These are phyloP conservation scores for Phytophthora aleatoria DNA, from an alignment of 352 stramenopile genomes.

Conservation along the genomic window DNA sequence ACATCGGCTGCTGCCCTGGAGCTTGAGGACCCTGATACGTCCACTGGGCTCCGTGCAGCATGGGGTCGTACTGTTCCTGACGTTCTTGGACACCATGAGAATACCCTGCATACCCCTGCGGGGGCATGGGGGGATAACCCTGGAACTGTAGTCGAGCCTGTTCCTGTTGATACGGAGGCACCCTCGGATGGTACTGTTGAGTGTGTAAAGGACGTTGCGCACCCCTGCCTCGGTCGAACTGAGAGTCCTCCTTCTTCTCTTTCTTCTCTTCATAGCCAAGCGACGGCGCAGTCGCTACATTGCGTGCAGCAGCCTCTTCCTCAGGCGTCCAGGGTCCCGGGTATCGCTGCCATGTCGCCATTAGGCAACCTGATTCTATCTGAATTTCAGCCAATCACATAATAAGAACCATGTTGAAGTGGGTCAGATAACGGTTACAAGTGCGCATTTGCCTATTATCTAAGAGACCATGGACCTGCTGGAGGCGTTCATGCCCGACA, in stretches of 20 bases:
- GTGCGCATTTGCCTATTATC: not conserved
- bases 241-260: conserved; percentile 4
- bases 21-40: conserved; percentile 7
- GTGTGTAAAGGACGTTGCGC: conserved; percentile 11
- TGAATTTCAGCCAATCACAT: conserved; percentile 11
- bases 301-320: conserved; percentile 4
- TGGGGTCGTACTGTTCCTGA: conserved; percentile 1
- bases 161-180: conserved; percentile 10
- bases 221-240: conserved; percentile 1
- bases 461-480: conserved; percentile 52
- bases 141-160: conserved; percentile 7
- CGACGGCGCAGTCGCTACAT: conserved; percentile 16
- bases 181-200: conserved; percentile 1
- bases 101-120: conserved; percentile 12
- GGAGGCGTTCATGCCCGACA: conserved; percentile 68
- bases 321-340: conserved; percentile 7
- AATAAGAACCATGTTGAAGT: conserved; percentile 12
- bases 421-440: conserved; percentile 6
- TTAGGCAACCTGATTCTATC: conserved; percentile 1
- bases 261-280: conserved; percentile 3
- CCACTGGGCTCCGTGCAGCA: conserved; percentile 7
- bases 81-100: not conserved
- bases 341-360: conserved; percentile 31
- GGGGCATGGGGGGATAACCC: conserved; percentile 5
- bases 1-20: conserved; percentile 13